These are phyloP conservation scores for Colletotrichum salicis DNA, from an alignment of 2,329 filamentous ascomycete species.

Conservation along the genomic window DNA sequence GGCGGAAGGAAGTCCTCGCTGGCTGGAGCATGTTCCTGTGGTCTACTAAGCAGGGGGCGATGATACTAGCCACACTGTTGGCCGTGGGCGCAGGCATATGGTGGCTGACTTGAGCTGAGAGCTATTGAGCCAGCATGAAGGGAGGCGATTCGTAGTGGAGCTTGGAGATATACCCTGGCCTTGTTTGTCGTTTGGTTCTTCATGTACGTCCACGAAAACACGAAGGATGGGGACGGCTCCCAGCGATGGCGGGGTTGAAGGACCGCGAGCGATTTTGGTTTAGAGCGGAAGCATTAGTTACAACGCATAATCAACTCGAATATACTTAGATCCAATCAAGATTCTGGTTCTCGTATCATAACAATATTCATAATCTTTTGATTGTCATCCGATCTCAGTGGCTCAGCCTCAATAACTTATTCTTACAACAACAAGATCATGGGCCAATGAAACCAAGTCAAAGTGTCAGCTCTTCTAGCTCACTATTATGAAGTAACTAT, in stretches of 20 bases:
- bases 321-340: background rate
- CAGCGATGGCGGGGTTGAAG: background rate
- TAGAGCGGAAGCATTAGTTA: slow-evolving; percentile 16
- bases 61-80: slow-evolving; percentile 56
- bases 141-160: background rate
- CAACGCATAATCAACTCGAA: background rate
- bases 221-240: background rate
- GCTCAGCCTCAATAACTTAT: background rate
- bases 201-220: background rate
- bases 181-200: background rate
- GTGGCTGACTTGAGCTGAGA: slow-evolving; percentile 47
- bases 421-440: too few relatives aligned
- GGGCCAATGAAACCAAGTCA: too few relatives aligned
- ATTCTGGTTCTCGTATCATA: background rate
- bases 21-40: slow-evolving; percentile 67
- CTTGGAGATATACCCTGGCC: slow-evolving; percentile 2
- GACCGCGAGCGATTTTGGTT: background rate
- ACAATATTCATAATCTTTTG: background rate
- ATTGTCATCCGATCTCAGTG: background rate
- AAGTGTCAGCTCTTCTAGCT: too few relatives aligned
- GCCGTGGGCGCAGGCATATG: slow-evolving; percentile 56
- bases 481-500: too few relatives aligned
- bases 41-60: slow-evolving; percentile 62
- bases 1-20: slow-evolving; percentile 57
- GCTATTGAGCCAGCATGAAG: background rate